These are phyloP conservation scores for Penstemon barbatus DNA, from an alignment of 257 asterid species.

Conservation along the genomic window DNA sequence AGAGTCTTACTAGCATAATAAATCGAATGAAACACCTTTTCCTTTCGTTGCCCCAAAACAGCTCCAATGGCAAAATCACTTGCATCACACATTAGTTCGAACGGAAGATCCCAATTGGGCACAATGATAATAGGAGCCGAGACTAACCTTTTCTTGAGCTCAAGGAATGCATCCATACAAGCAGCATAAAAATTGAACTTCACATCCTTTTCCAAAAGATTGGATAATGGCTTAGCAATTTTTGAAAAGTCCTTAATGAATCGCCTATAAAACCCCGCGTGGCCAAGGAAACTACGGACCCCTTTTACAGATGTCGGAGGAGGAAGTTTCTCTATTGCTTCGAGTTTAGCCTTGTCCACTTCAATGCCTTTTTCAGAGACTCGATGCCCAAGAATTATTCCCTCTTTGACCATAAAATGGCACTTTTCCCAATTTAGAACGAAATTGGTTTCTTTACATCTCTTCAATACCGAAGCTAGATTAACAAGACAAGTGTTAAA, in stretches of 20 bases:
- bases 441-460: background rate
- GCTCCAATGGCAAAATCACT: background rate
- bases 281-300: background rate
- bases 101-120: background rate
- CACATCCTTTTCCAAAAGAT: background rate
- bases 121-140: background rate
- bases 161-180: background rate
- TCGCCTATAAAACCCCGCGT: background rate
- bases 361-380: background rate
- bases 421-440: conserved; percentile 18
- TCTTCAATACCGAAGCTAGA: background rate
- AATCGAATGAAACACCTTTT: background rate
- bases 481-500: background rate
- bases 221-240: background rate
- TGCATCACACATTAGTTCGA: background rate
- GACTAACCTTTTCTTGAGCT: background rate
- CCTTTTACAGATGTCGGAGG: background rate
- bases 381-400: background rate
- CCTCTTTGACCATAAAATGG: conserved; percentile 17
- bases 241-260: conserved; percentile 5
- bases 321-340: background rate
- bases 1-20: background rate
- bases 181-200: background rate
- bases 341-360: background rate
- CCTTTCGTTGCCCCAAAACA: background rate